Evolutionary conservation across 2,329 filamentous ascomycete genomes (phyloP), one percentile per base, ranked within the genome.

Genomic region (Rhynchosporium agropyri): DNA sequence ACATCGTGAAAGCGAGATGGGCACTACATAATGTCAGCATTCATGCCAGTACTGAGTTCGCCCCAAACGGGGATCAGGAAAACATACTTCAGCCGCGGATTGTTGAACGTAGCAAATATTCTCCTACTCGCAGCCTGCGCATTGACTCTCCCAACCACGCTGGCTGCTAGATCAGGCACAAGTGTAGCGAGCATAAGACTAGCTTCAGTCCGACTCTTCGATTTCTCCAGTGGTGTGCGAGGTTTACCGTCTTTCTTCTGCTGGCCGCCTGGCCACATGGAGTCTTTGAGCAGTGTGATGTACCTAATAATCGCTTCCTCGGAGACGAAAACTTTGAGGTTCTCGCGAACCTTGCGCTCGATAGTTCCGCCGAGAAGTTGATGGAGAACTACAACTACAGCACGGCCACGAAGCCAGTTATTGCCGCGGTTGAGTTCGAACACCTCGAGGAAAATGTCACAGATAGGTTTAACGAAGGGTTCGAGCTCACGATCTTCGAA

Each of bases 401-500:
- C 95, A 28, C 95, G 88, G 0, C 95, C 96, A 46, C 96, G 90
- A 3, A 99, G 85, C 96, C 95, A 99, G 76, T 96, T 98, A 77
- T 96, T 97, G 46, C 94, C 93, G 65, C 89, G 88, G 75, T 97
- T 96, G 45, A 99, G 83, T 73, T 97, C 93, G 73, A 99, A 99
- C 0, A 92, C 86, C 74, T 99, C 95, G 15, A 99, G 84, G 77
- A 99, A 99, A 64, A 99, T 88, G 76, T 99, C 95, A 76, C 93
- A 97, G 65, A 99, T 97, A 3, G 95, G 96, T 75, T 97, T 99
- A 71, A 99, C 95, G 72, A 99, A 98, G 0, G 95, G 95, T 73
- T 96, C 92, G 2, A 92, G 81, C 70, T 97, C 92, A 71, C 88
- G 89, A 73, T 91, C 89, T 76, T 98, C 94, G 72, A 96, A 98